These are phyloP conservation scores for Isabelozyma pseudorhagii DNA, from an alignment of 805 yeast genomes.

Conservation along the genomic window DNA sequence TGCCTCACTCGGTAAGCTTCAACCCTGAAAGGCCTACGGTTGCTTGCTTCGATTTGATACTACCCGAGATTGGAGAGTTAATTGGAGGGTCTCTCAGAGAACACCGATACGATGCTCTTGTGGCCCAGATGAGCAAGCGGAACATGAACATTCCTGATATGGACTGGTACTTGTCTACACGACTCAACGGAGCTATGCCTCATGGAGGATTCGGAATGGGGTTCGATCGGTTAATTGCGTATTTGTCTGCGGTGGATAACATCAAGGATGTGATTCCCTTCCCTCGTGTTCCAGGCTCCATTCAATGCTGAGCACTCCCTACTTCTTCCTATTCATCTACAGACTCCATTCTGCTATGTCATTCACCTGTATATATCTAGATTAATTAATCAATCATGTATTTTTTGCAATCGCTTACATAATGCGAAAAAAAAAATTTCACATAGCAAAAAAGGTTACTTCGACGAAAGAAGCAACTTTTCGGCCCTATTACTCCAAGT, in stretches of 20 bases:
- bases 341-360: too few species aligned
- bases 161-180: constrained; percentile 75
- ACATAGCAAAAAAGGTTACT: background rate
- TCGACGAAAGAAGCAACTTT: background rate
- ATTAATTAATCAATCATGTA: too few species aligned
- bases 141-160: constrained; percentile 59
- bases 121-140: constrained; percentile 47
- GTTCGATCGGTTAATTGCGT: constrained; percentile 78
- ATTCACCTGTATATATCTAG: too few species aligned
- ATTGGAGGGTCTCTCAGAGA: constrained; percentile 95
- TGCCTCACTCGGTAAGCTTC: constrained; percentile 47
- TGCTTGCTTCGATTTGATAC: constrained; percentile 83
- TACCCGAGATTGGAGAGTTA: constrained; percentile 91
- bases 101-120: constrained; percentile 49
- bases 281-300: constrained; percentile 60
- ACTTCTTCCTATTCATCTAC: too few species aligned
- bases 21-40: constrained; percentile 53
- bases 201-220: constrained; percentile 99
- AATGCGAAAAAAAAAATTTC: background rate
- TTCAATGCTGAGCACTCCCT: constrained; percentile 21
- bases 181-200: constrained; percentile 79
- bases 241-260: constrained; percentile 70
- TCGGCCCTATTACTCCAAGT: background rate
- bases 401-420: background rate
- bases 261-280: constrained; percentile 85